Evolutionary conservation across 2,329 filamentous ascomycete genomes (phyloP), one percentile per base, ranked within the genome.

Genomic region (Pseudogymnoascus sp.): DNA sequence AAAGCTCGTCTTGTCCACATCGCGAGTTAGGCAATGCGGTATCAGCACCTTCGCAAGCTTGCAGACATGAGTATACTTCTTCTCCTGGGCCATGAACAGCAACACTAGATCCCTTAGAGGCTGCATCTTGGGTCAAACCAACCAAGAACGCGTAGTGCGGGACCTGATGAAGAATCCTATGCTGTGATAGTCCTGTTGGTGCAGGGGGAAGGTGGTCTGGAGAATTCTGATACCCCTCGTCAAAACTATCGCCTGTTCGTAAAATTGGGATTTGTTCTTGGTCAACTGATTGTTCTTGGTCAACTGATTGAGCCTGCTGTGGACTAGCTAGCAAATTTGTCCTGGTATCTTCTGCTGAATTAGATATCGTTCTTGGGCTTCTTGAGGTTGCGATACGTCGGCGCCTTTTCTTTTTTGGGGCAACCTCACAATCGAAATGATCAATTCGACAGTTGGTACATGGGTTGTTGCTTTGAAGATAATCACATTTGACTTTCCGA

Each of bases 1-100:
- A 31, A 1, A 64, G 47, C 24, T 67, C 65, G 2, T 66, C 15
- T 15, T 29, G n/a, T 11, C 17, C 17, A 15, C 35, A 11, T 36
- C 11, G 35, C 35, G 35, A 36, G 35, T 36, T 36, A 11, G 35
- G 35, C 35, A 13, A 36, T 36, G 35, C 11, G 35, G 11, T 13
- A 36, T 36, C 35, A 36, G 35, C 35, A 17, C 21, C 15, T 21
- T 60, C n/a, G 35, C 11, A 9, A 41, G 36, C n/a, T 10, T 37
- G 58, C 5, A 17, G 36, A 24, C 15, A 13, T 36, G 35, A 36
- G 35, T 36, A 36, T n/a, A 11, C 35, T 13, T 36, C 35, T 36
- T 36, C 35, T 36, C 35, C 35, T 36, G 11, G 35, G 35, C 35
- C 11, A 36, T 36, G 35, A 36, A 36, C 11, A 4, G 35, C 35